Evolutionary conservation across 78 protist species (phyloP), one percentile per base, ranked within the genome.

Genomic region (Anaeramoeba flamelloides): DNA sequence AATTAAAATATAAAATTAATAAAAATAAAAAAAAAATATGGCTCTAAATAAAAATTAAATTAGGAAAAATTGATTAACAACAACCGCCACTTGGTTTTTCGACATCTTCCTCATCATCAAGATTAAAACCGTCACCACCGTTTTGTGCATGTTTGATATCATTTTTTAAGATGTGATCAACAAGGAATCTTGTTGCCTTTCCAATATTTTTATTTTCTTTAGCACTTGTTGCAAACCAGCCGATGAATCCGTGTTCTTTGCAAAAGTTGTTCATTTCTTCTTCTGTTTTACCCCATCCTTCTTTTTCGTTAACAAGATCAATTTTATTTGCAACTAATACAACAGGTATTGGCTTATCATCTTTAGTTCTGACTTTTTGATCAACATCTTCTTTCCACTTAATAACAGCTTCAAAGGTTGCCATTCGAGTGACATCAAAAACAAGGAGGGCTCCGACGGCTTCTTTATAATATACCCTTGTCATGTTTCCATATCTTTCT

Each of bases 311-410:
- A 26, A 53, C 8, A 53, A 53, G 17, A 53, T 26, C 8, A 36
- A 81, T 77, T 77, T 81, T 81, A 77, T 81, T 81, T 3, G 83
- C 83, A 17, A 81, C 39, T 33, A 81, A 37, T 26, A 81, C 77
- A 34, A 81, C 83, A 2, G 83, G 83, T 30, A 81, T 81, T 34
- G 74, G 83, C 12, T 39, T 74, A 4, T 81, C 34, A 53, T 81
- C 53, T 32, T 65, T 65, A 4, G 53, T 39, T 30, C 64, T 8
- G 33, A 81, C 83, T 34, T 81, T 81, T 26, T 65, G 26, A 37
- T 81, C 83, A 74, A 81, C 53, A 37, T 81, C 83, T 64, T 75
- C 78, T 31, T 81, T 81, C 83, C 83, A 81, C 8, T 81, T 81
- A 26, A 12, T 39, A 22, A 81, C 83, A 4, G 78, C 74, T 31